Conservation (phyloP, 768 basidiomycete species). For the Naganishia vishniacii region DNA sequence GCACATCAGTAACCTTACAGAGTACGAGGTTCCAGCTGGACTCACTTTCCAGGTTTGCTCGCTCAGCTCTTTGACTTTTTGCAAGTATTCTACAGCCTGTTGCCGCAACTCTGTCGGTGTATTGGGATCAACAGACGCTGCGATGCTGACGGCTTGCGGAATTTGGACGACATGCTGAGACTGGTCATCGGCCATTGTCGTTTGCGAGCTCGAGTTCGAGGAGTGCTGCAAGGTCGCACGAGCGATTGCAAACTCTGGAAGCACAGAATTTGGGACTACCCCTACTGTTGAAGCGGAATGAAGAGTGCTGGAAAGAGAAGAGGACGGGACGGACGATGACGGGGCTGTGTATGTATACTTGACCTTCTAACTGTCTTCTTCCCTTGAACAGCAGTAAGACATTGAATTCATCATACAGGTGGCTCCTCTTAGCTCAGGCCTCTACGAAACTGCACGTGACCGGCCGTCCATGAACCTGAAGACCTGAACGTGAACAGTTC, state of each 20-base stretch:
- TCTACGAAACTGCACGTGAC: not conserved
- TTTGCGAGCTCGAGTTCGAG: not conserved
- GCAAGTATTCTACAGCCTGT: conserved; percentile 78
- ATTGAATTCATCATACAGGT: not conserved
- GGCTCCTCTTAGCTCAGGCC: not conserved
- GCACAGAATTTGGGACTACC: not conserved
- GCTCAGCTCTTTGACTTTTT: conserved; percentile 68
- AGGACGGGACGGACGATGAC: too few relatives aligned
- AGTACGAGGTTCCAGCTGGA: conserved; percentile 67
- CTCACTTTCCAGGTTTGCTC: conserved; percentile 69
- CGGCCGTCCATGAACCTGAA: too few relatives aligned
- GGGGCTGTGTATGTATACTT: too few relatives aligned
- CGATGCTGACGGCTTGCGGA: conserved; percentile 69
- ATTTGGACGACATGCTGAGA: conserved; percentile 44
- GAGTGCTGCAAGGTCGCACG: conserved; percentile 7
- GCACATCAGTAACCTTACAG: not conserved
- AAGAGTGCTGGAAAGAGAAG: not conserved
- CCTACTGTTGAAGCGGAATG: not conserved
- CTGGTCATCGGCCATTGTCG: conserved; percentile 17
- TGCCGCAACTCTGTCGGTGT: conserved; percentile 59
- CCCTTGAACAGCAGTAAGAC: too few relatives aligned
- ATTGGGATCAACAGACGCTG: conserved; percentile 61
- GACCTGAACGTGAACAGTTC: too few relatives aligned
- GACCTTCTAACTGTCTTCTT: too few relatives aligned
- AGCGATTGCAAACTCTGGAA: not conserved